Evolutionary conservation across 176 grass and related monocot species (phyloP), one percentile per base, ranked within the genome.

Genomic region (Raddia guianensis): DNA sequence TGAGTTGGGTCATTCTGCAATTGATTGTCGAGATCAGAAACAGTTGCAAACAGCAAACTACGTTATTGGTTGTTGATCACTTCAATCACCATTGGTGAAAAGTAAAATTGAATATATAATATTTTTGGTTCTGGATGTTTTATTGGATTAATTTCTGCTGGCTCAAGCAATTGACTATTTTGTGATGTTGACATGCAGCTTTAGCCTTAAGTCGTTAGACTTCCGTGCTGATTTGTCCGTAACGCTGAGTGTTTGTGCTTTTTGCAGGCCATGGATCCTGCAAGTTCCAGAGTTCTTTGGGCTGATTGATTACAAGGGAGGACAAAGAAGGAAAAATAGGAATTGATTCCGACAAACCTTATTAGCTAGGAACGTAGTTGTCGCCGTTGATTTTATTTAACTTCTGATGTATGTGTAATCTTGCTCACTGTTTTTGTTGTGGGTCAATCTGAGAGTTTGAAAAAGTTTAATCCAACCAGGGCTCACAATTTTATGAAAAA

Each of bases 221-320:
- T 61, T 57, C 11, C 49, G 1, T 47, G 11, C n/a, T 76, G 34
- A 51, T 74, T 52, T 7, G 6, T 44, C 49, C 12, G 5, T 5
- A 7, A 19, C 63, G 34, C 18, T 9, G 1, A 49, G 4, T 76
- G 45, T n/a, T 74, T 43, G 35, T 4, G 3, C 9, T 4, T 40
- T 42, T 35, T 82, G 54, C 88, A 97, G 94, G 94, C 65, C 68
- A 89, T 49, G 91, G 88, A 78, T 91, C 80, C 55, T 93, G 94
- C 86, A 87, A 82, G 82, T 91, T 83, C 72, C 74, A 59, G 33
- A 89, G 81, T 78, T 89, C 88, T 10, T 70, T 81, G 76, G 80
- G 15, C 16, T 90, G 66, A 75, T 42, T 68, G 58, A 66, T 50
- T 12, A 5, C 20, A 16, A 47, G 12, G n/a, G 37, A 70, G 62